A percentile compares a stretch with the other conserved stretches of the same genome.
Evolutionary conservation across 1,139 yeast species (phyloP).

Genomic region (Saccharomyces hybrid): DNA sequence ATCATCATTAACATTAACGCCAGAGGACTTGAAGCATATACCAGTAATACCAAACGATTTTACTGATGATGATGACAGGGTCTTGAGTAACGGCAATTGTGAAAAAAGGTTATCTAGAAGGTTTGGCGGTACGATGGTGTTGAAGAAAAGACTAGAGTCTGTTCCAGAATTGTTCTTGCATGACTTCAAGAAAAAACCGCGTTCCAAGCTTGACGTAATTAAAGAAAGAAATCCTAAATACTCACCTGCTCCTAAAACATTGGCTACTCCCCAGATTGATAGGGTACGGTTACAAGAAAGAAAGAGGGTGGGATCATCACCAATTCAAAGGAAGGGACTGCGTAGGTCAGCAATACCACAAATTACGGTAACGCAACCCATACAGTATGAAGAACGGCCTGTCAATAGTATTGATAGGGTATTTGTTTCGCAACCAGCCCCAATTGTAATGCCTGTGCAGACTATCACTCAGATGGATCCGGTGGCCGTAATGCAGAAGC

Average conservation of each 20-base stretch:
- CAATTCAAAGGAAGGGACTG: not conserved
- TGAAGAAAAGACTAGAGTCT: constrained; percentile 27
- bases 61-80: constrained; percentile 3
- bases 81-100: constrained; percentile 1
- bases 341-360: not conserved
- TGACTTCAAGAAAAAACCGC: constrained; percentile 14
- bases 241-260: not conserved
- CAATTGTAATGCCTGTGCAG: constrained; percentile 3
- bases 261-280: not conserved
- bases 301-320: not conserved
- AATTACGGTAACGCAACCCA: not conserved
- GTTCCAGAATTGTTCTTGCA: constrained; percentile 29
- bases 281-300: not conserved
- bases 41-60: constrained; percentile 16
- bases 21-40: constrained; percentile 21
- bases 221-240: constrained; percentile 1
- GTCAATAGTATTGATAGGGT: not conserved
- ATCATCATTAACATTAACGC: constrained; percentile 25
- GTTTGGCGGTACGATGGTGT: constrained; percentile 25
- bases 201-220: not conserved
- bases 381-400: not conserved
- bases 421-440: constrained; percentile 1
- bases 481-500: not conserved
- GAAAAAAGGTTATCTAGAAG: constrained; percentile 18
- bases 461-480: not conserved